Evolutionary conservation across 2,329 filamentous ascomycete species (phyloP).

Genomic region (Ambrosiella cleistominuta): DNA sequence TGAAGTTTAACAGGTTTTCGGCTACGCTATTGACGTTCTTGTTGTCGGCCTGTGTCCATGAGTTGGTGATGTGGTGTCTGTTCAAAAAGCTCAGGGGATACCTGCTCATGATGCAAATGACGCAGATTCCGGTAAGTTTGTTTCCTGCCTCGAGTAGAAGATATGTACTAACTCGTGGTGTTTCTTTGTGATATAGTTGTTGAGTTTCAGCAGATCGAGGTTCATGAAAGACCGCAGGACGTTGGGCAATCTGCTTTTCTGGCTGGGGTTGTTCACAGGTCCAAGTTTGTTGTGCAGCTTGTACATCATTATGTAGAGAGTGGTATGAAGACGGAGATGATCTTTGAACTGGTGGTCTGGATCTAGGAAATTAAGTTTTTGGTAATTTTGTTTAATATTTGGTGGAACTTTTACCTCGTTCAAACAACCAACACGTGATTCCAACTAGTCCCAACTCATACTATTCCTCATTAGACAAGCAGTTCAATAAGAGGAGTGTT

Average conservation of each 20-base stretch:
- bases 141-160: neutral
- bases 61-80: constrained; percentile 64
- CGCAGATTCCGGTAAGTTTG: constrained; percentile 44
- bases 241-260: constrained; percentile 59
- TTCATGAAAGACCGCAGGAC: constrained; percentile 44
- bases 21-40: constrained; percentile 64
- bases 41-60: constrained; percentile 52
- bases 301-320: constrained; percentile 35
- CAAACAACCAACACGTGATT: no score
- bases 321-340: no score
- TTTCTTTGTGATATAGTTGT: constrained; percentile 27
- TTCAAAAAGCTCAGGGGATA: constrained; percentile 66
- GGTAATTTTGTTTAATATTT: no score
- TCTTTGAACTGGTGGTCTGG: no score
- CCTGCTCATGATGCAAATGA: constrained; percentile 54
- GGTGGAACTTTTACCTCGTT: no score
- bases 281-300: constrained; percentile 49
- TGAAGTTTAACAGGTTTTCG: constrained; percentile 50
- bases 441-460: no score
- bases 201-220: constrained; percentile 46
- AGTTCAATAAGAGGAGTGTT: no score
- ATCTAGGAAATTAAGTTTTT: no score
- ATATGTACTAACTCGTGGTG: neutral
- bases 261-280: constrained; percentile 61
- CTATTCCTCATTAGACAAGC: no score